A percentile compares a stretch with the other conserved stretches of the same genome.
These are phyloP conservation scores for Trametes cingulata DNA, from an alignment of 768 basidiomycete genomes.

Conservation along the genomic window DNA sequence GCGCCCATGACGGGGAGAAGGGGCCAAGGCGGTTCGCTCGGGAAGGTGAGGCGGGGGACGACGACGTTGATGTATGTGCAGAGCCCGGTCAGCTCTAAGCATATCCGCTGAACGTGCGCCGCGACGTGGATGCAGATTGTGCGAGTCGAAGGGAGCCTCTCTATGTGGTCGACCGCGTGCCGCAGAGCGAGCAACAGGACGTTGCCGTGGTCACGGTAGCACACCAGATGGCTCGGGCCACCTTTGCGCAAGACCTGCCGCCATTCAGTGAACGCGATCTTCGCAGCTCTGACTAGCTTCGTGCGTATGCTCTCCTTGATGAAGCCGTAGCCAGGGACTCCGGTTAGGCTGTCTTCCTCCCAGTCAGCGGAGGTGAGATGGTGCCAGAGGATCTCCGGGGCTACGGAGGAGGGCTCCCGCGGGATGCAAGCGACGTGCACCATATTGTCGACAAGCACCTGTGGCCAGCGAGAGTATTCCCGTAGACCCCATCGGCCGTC, in stretches of 20 bases:
- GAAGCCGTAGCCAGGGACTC: background rate
- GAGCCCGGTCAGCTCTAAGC: slow-evolving; percentile 3
- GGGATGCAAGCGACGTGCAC: slow-evolving; percentile 6
- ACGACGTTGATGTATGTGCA: background rate
- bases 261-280: too few relatives aligned
- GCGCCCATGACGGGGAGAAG: background rate
- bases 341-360: background rate
- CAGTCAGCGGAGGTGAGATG: background rate
- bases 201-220: background rate
- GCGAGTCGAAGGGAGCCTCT: background rate
- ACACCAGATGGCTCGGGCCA: background rate
- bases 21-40: background rate
- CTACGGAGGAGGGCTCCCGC: background rate
- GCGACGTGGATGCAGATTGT: background rate
- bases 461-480: background rate
- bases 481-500: background rate
- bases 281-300: too few relatives aligned
- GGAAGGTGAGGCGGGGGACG: background rate
- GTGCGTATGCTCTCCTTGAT: too few relatives aligned
- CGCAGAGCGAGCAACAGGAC: background rate
- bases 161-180: background rate
- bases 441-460: background rate
- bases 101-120: slow-evolving; percentile 6
- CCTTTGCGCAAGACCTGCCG: too few relatives aligned
- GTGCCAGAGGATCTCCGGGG: background rate